Evolutionary conservation across 2,329 filamentous ascomycete genomes (phyloP), one percentile per base, ranked within the genome.

Genomic region (Fusarium azukiicola): DNA sequence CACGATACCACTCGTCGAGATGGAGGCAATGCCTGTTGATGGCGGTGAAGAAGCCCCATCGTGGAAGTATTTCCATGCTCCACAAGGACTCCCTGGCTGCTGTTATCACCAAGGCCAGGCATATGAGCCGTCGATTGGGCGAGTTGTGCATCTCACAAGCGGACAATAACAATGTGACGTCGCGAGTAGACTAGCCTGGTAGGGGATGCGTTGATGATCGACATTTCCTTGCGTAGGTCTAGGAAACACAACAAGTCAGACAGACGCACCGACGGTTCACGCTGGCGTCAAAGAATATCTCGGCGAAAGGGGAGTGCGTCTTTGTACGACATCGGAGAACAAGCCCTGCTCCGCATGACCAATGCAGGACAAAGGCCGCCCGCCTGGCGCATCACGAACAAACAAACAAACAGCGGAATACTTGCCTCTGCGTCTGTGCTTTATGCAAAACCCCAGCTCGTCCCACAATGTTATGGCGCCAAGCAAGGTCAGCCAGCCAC

Each of bases 401-500:
- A 32, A 32, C 27, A 32, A 32, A 32, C 27, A 32, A 36, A 27
- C 27, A 44, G 54, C 36, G 36, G 2, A 23, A 64, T 64, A 32
- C 40, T 27, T 46, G 19, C 42, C 17, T 46, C n/a, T 38, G 6
- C 17, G 19, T 6, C 40, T 46, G 23, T 64, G 23, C n/a, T 38
- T 67, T 67, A 67, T 67, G 63, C 44, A 49, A 44, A n/a, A 6
- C 44, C 27, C 49, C 42, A 36, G 49, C 27, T 40, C 50, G 49
- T n/a, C 49, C 50, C 36, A 54, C 50, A 42, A 54, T 68, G 14
- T 47, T 19, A 52, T 40, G 38, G 14, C 21, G 49, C 49, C 49
- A 69, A 69, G 67, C 21, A n/a, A 16, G 40, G 47, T 56, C 67
- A 69, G 47, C 49, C 67, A 69, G 67, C 67, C 68, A 70, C 68